Conservation (phyloP, 495 filamentous ascomycete species). For the Rhizodiscina lignyota region DNA sequence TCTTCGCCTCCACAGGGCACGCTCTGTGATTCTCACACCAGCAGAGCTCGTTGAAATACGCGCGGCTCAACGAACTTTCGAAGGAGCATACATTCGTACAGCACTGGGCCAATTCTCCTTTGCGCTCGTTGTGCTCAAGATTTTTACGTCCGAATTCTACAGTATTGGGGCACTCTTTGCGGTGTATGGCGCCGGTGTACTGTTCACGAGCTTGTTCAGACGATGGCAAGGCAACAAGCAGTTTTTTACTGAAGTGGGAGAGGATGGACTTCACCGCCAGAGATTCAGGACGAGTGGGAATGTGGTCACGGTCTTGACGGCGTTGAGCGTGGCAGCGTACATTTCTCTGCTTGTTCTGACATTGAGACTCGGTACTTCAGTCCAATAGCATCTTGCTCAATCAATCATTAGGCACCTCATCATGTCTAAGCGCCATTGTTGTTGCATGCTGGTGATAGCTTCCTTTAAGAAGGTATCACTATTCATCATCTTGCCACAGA, state of each 20-base stretch:
- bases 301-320: constrained; percentile 57
- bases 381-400: no score
- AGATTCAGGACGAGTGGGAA: constrained; percentile 82
- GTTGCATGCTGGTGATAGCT: background rate
- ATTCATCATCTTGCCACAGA: no score
- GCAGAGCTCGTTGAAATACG: constrained; percentile 86
- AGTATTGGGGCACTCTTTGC: constrained; percentile 83
- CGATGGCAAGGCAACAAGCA: constrained; percentile 82
- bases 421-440: background rate
- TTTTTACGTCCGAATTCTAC: constrained; percentile 93
- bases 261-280: constrained; percentile 48
- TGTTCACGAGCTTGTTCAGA: constrained; percentile 64
- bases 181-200: constrained; percentile 69
- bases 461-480: no score
- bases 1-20: constrained; percentile 68
- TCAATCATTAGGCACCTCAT: no score
- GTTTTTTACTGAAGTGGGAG: constrained; percentile 67
- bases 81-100: constrained; percentile 92
- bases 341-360: constrained; percentile 62
- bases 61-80: constrained; percentile 88
- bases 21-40: constrained; percentile 63
- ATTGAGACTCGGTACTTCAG: constrained; percentile 35
- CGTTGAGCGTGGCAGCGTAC: constrained; percentile 71
- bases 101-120: constrained; percentile 90
- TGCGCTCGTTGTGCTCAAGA: constrained; percentile 82